Evolutionary conservation across 306 rosid species (phyloP), one percentile per base, ranked within the genome.

Genomic region (Bauhinia variegata): DNA sequence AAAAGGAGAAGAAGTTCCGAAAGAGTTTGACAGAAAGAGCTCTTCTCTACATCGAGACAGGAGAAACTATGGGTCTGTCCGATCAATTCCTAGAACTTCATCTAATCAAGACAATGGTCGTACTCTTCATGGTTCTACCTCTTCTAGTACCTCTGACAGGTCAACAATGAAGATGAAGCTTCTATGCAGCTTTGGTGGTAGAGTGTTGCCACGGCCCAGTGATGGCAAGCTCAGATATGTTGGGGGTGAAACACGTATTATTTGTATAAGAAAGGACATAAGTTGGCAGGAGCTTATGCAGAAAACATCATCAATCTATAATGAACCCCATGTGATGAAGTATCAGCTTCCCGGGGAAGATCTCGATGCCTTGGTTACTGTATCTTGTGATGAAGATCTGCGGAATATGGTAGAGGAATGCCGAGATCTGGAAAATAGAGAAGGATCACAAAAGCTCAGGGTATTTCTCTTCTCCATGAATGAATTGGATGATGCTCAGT

Each of bases 261-360:
- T 88, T 68, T 72, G 79, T 54, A 63, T 91, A 58, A 84, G 82
- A 79, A 91, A 67, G 80, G 89, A 86, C 65, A 81, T 86, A 61
- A 60, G 72, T 63, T 88, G 90, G 87, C 83, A 66, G 36, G 87
- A 88, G 55, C 93, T 91, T 67, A 66, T 88, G 89, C 91, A 83
- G 78, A 84, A 83, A 79, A 37, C 64, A 61, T 70, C 73, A 62
- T 67, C 85, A 51, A 76, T 91, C 72, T 88, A 81, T 63, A 79
- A 48, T 37, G 88, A 86, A 52, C 55, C 77, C 57, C 82, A 62
- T 33, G 69, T 78, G 51, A 86, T 91, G 62, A 91, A 88, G 72
- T 91, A 91, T 83, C 97, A 91, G 85, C 92, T 88, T 72, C 97
- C 97, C 0, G 97, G 96, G 39, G 97, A 91, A 78, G 97, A 91